Base-by-base conservation (phyloP, 805 yeast genomes). In the Spathaspora sp. region DNA sequence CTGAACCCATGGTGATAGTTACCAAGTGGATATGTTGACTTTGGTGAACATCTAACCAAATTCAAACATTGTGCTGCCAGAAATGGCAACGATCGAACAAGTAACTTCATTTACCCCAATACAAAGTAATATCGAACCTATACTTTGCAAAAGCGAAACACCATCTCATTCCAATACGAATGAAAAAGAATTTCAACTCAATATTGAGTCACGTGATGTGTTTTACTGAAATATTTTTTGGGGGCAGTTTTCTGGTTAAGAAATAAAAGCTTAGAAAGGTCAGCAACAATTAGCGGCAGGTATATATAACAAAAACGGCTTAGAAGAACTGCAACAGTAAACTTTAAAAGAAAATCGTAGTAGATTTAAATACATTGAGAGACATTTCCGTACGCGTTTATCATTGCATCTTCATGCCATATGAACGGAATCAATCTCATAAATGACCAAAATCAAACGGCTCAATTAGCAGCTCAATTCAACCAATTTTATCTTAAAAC, bases 381-480 rank as follows among this genome's bases (percentile, higher is more conserved):
- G 32, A 29, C 14, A 29, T 23, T 23, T 23, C 26, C 26, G 32
- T 10, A 29, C 2, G 2, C 32, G 10, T 29, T 29, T 29, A 29
- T 29, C 32, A 10, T 29, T 12, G 32, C 14, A 29, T 29, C 32
- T 12, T 29, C 16, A 35, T 35, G 40, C 40, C 40, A 35, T 35
- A 42, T 42, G 44, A 42, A 42, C 44, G 44, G 44, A 42, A 19
- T 58, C 28, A 48, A 53, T 42, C 14, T 42, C 2, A 50, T 57
- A 10, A 57, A 54, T 44, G 75, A 71, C 48, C 75, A 73, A 56
- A 76, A 76, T 56, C 66, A 69, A 16, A 73, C 72, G 48, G 81
- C 81, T 14, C 72, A 73, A 58, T 76, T 86, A 44, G 86, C 89
- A 11, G 82, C 82, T 40, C 82, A 86, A 47, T 86, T 85, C 65